Percentiles rank a stretch among this genome's conserved stretches.
Conservation (phyloP, 352 stramenopile genomes). For the Globisporangium parvum region DNA sequence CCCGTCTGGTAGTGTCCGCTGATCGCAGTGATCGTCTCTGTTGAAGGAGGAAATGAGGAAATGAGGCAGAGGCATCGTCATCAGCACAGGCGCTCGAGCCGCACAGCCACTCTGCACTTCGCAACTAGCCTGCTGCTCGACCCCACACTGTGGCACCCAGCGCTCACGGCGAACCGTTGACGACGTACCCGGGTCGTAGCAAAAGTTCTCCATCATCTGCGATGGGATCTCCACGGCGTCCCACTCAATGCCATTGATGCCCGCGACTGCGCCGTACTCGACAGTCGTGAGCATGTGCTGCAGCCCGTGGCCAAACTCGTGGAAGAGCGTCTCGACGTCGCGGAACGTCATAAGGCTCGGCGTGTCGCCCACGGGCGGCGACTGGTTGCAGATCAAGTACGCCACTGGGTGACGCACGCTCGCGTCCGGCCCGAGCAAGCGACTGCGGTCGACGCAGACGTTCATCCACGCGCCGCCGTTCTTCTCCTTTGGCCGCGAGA, state of each 20-base stretch:
- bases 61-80: constrained; percentile 26
- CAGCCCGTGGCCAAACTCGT: constrained; percentile 95
- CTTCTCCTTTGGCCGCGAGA: constrained; percentile 96
- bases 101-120: too few relatives aligned
- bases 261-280: constrained; percentile 92
- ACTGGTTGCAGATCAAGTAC: constrained; percentile 98
- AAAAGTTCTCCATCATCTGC: constrained; percentile 99
- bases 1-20: constrained; percentile 82
- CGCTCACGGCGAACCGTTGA: background rate
- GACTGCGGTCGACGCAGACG: constrained; percentile 92
- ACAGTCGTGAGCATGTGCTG: constrained; percentile 99
- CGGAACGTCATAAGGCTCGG: constrained; percentile 98
- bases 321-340: constrained; percentile 96
- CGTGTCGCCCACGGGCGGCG: constrained; percentile 87
- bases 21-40: constrained; percentile 82
- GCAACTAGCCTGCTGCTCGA: too few relatives aligned
- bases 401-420: constrained; percentile 89
- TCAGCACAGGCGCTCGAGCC: constrained; percentile 18
- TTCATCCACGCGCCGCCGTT: constrained; percentile 98
- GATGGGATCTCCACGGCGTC: constrained; percentile 97
- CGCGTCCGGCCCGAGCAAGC: constrained; percentile 63
- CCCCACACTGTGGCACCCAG: too few relatives aligned
- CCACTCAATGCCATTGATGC: constrained; percentile 98
- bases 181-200: constrained; percentile 85
- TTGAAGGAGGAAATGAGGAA: constrained; percentile 17